Conservation (phyloP, 257 asterid species). For the Fraxinus pennsylvanica region DNA sequence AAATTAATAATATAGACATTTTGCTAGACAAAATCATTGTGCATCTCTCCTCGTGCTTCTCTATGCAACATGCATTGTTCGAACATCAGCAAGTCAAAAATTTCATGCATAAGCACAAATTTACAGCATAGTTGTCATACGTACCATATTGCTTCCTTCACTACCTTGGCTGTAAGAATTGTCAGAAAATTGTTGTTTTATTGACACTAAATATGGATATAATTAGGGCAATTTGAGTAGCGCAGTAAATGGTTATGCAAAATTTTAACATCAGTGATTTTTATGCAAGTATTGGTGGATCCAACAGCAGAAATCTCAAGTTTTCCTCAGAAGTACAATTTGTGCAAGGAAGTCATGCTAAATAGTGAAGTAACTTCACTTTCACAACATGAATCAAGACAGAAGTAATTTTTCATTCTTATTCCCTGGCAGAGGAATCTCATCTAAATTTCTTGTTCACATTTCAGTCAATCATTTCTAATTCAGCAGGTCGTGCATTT, state of each 20-base stretch:
- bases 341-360: background rate
- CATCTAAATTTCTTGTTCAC: background rate
- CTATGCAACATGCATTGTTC: too few relatives aligned
- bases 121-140: background rate
- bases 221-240: background rate
- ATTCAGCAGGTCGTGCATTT: background rate
- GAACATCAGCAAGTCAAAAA: too few relatives aligned
- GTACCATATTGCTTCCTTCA: background rate
- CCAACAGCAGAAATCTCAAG: background rate
- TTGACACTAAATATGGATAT: background rate
- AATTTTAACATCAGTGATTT: background rate
- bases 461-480: background rate
- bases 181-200: background rate
- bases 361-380: background rate
- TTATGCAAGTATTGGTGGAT: background rate
- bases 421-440: background rate
- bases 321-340: background rate
- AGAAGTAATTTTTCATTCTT: background rate
- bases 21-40: too few relatives aligned
- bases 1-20: too few relatives aligned
- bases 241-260: background rate
- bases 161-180: background rate
- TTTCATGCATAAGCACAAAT: background rate
- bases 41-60: too few relatives aligned
- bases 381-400: background rate